phyloP scores from a whole-genome alignment of 306 rosid species.

The Vicia sativa region DNA sequence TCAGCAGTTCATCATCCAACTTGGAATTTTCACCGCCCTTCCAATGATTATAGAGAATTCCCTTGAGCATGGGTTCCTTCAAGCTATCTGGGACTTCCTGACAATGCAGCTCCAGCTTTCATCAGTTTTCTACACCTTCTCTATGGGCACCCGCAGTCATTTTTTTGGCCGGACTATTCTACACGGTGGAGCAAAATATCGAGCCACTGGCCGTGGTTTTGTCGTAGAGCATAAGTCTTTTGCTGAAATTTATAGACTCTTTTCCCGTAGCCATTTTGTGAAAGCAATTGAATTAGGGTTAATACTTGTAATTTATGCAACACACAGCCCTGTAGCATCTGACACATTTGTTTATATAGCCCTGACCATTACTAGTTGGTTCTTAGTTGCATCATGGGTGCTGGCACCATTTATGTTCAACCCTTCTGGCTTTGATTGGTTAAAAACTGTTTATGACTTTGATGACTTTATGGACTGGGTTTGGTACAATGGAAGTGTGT shows the following conservation, averaged over 20 bases:
- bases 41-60: constrained; percentile 58
- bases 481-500: constrained; percentile 55
- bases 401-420: constrained; percentile 55
- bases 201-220: constrained; percentile 61
- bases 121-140: constrained; percentile 54
- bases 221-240: constrained; percentile 56
- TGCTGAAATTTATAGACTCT: constrained; percentile 56
- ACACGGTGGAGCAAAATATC: constrained; percentile 60
- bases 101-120: constrained; percentile 58
- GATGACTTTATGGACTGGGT: constrained; percentile 59
- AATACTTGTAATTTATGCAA: constrained; percentile 51
- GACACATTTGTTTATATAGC: constrained; percentile 54
- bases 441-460: constrained; percentile 56
- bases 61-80: constrained; percentile 60
- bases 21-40: constrained; percentile 57
- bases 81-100: constrained; percentile 56
- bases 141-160: constrained; percentile 58
- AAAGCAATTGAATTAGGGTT: constrained; percentile 57
- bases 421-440: constrained; percentile 63
- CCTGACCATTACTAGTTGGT: constrained; percentile 54
- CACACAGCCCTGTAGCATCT: constrained; percentile 52
- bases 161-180: constrained; percentile 55
- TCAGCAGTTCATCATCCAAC: constrained; percentile 56
- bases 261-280: constrained; percentile 55
- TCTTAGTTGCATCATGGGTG: constrained; percentile 54